These are phyloP conservation scores for Trametes cingulata DNA, from an alignment of 768 basidiomycete species.

Conservation along the genomic window DNA sequence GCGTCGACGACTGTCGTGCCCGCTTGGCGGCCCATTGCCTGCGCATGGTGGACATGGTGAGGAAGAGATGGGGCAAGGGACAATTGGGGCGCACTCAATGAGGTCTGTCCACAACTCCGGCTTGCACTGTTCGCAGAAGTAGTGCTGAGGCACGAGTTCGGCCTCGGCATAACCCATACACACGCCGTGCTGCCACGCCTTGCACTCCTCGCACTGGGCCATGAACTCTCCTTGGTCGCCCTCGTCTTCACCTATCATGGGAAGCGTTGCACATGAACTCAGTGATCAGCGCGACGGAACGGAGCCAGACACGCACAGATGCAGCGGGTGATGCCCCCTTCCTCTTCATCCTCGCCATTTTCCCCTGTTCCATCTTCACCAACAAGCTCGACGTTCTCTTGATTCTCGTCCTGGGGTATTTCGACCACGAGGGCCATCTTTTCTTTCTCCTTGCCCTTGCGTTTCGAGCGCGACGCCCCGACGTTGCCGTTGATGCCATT, in stretches of 20 bases:
- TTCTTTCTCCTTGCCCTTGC: slow-evolving; percentile 69
- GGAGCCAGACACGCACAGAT: slow-evolving; percentile 81
- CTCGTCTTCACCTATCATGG: slow-evolving; percentile 58
- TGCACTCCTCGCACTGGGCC: slow-evolving; percentile 96
- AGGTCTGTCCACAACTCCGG: slow-evolving; percentile 85
- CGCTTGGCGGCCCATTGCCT: slow-evolving; percentile 63
- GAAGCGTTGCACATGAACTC: slow-evolving; percentile 29
- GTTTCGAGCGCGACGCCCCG: slow-evolving; percentile 50
- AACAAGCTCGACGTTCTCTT: slow-evolving; percentile 35
- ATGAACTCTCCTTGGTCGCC: slow-evolving; percentile 88
- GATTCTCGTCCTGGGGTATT: slow-evolving; percentile 30
- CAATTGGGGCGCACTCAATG: slow-evolving; percentile 59
- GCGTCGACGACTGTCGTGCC: slow-evolving; percentile 63
- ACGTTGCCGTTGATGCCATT: slow-evolving; percentile 37
- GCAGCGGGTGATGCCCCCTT: slow-evolving; percentile 72
- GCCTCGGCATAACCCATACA: slow-evolving; percentile 93
- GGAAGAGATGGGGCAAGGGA: slow-evolving; percentile 20
- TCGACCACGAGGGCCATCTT: slow-evolving; percentile 30
- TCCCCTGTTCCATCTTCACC: slow-evolving; percentile 43
- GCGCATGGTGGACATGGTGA: slow-evolving; percentile 16
- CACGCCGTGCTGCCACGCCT: slow-evolving; percentile 96
- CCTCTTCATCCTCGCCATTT: slow-evolving; percentile 54
- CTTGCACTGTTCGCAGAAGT: slow-evolving; percentile 92
- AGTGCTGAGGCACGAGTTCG: slow-evolving; percentile 74
- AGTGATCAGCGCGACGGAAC: slow-evolving; percentile 32